These are phyloP conservation scores for Colletotrichum lupini DNA, from an alignment of 2,329 filamentous ascomycete genomes.

Conservation along the genomic window DNA sequence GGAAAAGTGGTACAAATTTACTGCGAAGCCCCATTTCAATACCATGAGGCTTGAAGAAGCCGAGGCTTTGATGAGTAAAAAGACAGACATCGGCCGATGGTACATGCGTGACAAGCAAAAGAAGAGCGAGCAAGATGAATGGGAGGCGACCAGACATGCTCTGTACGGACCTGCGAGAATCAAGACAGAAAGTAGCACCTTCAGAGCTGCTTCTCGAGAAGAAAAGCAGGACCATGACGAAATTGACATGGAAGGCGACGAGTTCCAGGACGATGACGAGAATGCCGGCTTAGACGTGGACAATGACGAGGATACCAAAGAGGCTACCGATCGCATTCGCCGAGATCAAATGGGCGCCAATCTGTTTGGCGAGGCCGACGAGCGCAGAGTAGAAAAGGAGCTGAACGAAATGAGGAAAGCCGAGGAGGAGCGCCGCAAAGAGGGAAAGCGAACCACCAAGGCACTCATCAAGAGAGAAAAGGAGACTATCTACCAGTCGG, in stretches of 20 bases:
- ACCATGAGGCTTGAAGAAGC: conserved; percentile 85
- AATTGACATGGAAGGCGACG: conserved; percentile 73
- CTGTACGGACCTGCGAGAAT: conserved; percentile 67
- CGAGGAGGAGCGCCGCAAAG: conserved; percentile 74
- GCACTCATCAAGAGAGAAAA: conserved; percentile 86
- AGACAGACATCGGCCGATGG: conserved; percentile 82
- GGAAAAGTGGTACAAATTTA: conserved; percentile 96
- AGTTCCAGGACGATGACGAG: conserved; percentile 92
- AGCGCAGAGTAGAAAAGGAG: conserved; percentile 79
- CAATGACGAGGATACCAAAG: conserved; percentile 83
- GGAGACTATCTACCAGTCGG: conserved; percentile 86
- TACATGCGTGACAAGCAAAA: conserved; percentile 77
- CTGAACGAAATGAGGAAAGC: conserved; percentile 76
- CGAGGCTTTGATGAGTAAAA: conserved; percentile 84
- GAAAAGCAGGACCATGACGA: conserved; percentile 79
- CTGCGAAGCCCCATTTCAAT: conserved; percentile 81
- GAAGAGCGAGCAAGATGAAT: conserved; percentile 64
- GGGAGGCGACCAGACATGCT: conserved; percentile 67
- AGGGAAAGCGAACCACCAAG: conserved; percentile 83
- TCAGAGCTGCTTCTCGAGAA: conserved; percentile 66
- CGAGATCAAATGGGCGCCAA: conserved; percentile 89
- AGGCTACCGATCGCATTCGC: conserved; percentile 77
- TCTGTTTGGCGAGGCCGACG: conserved; percentile 77
- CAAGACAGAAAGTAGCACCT: conserved; percentile 76
- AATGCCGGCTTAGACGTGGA: conserved; percentile 79